Percentiles rank a stretch among this genome's conserved stretches.
Evolutionary conservation across 1,284 basidiomycete genomes (phyloP).

Genomic region (Apiotrichum gracile): DNA sequence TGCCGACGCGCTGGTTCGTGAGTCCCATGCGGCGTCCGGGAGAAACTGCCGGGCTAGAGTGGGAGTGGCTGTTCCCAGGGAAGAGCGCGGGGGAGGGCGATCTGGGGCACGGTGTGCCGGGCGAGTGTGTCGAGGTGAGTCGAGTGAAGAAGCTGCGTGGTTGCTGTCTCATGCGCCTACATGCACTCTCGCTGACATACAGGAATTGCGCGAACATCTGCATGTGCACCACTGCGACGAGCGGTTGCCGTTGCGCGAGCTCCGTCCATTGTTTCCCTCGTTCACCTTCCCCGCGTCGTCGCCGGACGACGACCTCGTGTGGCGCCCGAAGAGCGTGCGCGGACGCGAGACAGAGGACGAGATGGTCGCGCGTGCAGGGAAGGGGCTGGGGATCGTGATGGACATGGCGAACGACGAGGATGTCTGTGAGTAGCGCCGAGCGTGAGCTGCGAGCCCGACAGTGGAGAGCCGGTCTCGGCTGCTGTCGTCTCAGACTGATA

Average conservation of each 20-base stretch:
- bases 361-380: slow-evolving; percentile 20
- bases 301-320: slow-evolving; percentile 25
- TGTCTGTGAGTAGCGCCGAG: slow-evolving; percentile 19
- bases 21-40: slow-evolving; percentile 29
- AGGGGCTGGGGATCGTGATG: slow-evolving; percentile 23
- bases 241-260: slow-evolving; percentile 12
- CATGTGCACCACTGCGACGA: slow-evolving; percentile 32
- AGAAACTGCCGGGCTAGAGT: slow-evolving; percentile 32
- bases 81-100: neutral
- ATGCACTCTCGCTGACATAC: neutral
- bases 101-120: slow-evolving; percentile 20
- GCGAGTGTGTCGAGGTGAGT: slow-evolving; percentile 28
- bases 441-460: too few species aligned
- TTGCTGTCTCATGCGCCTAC: neutral
- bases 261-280: slow-evolving; percentile 21
- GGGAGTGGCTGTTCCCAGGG: slow-evolving; percentile 24
- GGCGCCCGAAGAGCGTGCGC: slow-evolving; percentile 18
- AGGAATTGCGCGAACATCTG: slow-evolving; percentile 35
- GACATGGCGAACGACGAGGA: slow-evolving; percentile 11
- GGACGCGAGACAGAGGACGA: slow-evolving; percentile 33
- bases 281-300: slow-evolving; percentile 19
- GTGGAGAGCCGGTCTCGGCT: too few species aligned
- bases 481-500: neutral
- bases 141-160: neutral
- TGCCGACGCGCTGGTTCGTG: slow-evolving; percentile 27